Base-by-base conservation (phyloP, 257 asterid genomes). In the Ajuga chamaepitys region DNA sequence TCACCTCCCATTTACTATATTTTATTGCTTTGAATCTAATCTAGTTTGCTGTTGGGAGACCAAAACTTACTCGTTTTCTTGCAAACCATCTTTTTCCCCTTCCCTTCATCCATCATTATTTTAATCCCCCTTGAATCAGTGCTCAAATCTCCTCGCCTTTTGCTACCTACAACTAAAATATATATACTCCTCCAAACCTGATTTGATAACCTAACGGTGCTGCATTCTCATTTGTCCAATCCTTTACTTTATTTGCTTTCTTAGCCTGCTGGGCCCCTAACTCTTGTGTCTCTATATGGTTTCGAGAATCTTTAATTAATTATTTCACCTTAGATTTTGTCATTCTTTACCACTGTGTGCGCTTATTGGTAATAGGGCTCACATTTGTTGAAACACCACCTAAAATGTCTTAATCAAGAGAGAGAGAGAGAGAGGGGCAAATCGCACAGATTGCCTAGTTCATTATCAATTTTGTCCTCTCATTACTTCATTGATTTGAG, bases 301-400 rank as follows among this genome's bases (percentile, higher is more conserved):
- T 50, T 24, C 9, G 2, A 56, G 64, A 44, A 55, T 67, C 65
- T 42, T 40, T 38, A 14, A 18, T 55, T 38, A 26, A 67, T 56
- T 67, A 42, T 54, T 67, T 10, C 17, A 26, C 56, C 32, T 7
- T 17, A 7, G 58, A 56, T 57, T 67, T 67, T 67, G 69, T 64
- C 69, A 64, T 47, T 47, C 3, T 64, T 14, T 34, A 1, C 12
- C 56, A 42, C 54, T 65, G 62, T 26, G 7, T 18, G 7, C n/a
- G 17, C 47, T 54, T 56, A 44, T 73, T 63, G 82, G 76, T 75
- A 67, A 69, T 56, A 67, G 64, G 74, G 70, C 58, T 71, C 62
- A 50, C 41, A 57, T 18, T 59, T 56, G 34, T 37, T 56, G 61
- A 50, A 64, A 60, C 61, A 35, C 75, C 84, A 81, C 86, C 58